phyloP scores from a whole-genome alignment of 305 asterid species.

The Fraxinus greggii region DNA sequence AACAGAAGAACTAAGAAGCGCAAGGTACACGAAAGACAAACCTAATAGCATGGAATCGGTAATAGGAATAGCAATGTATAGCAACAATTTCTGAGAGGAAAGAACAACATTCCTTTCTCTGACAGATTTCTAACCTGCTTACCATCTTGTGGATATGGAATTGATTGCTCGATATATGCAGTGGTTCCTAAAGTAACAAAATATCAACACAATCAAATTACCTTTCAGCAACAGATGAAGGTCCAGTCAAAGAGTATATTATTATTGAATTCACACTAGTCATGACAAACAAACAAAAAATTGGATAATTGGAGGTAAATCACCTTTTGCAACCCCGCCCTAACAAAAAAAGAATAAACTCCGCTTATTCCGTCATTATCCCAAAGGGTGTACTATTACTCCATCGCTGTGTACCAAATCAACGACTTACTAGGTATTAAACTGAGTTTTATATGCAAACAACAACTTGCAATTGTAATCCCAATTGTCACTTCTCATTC shows the following conservation, averaged over 20 bases:
- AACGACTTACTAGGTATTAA: neutral
- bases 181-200: constrained; percentile 68
- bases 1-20: constrained; percentile 15
- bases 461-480: neutral
- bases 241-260: neutral
- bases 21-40: neutral
- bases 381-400: neutral
- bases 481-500: neutral
- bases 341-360: neutral
- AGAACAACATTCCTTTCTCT: neutral
- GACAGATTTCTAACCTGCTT: constrained; percentile 77
- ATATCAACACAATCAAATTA: constrained; percentile 10
- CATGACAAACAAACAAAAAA: neutral
- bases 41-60: neutral
- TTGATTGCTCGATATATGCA: constrained; percentile 87
- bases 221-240: constrained; percentile 7
- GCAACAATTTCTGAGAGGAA: constrained; percentile 10
- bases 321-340: neutral
- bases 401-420: neutral
- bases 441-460: neutral
- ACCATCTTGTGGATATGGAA: constrained; percentile 95
- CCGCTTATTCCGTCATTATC: neutral
- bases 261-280: constrained; percentile 1
- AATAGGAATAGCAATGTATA: neutral
- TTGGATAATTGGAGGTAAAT: neutral